Conservation (phyloP, 495 filamentous ascomycete genomes). For the Aspergillus bridgeri region DNA sequence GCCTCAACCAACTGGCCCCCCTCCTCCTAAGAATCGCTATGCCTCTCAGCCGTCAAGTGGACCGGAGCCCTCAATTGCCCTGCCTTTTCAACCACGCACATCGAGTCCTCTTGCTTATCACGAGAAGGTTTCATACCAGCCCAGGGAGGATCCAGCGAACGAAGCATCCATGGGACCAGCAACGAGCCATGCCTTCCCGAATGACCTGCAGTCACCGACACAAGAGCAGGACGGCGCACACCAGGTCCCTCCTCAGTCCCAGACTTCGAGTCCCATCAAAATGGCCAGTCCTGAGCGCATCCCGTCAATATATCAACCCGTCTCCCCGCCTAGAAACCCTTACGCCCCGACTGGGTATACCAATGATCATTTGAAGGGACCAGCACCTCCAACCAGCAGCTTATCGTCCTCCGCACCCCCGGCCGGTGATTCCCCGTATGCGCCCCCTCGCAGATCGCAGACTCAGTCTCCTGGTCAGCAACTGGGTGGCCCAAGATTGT, state of each 20-base stretch:
- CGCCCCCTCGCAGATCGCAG: constrained; percentile 69
- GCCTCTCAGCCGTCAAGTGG: constrained; percentile 47
- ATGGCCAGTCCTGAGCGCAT: constrained; percentile 3
- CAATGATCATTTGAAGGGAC: constrained; percentile 52
- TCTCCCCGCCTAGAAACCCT: constrained; percentile 30
- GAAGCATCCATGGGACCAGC: constrained; percentile 28
- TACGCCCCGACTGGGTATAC: constrained; percentile 45
- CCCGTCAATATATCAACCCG: constrained; percentile 17
- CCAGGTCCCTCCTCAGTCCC: not conserved
- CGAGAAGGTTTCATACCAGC: constrained; percentile 41
- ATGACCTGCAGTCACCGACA: constrained; percentile 10
- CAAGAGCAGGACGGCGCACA: constrained; percentile 19
- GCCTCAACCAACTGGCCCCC: constrained; percentile 42
- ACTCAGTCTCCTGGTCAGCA: constrained; percentile 76
- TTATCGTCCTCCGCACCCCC: constrained; percentile 27
- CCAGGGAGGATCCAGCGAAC: constrained; percentile 21
- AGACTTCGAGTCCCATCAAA: not conserved
- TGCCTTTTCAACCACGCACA: constrained; percentile 78
- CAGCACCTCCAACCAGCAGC: constrained; percentile 40
- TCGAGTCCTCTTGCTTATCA: constrained; percentile 79
- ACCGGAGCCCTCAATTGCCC: constrained; percentile 43
- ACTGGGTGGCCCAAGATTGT: constrained; percentile 49
- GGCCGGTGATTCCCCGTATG: constrained; percentile 28
- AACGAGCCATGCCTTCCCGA: constrained; percentile 25
- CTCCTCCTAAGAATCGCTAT: constrained; percentile 44